A percentile compares a stretch with the other conserved stretches of the same genome.
Evolutionary conservation across 805 yeast genomes (phyloP).

Genomic region (Sporopachydermia lactativora): DNA sequence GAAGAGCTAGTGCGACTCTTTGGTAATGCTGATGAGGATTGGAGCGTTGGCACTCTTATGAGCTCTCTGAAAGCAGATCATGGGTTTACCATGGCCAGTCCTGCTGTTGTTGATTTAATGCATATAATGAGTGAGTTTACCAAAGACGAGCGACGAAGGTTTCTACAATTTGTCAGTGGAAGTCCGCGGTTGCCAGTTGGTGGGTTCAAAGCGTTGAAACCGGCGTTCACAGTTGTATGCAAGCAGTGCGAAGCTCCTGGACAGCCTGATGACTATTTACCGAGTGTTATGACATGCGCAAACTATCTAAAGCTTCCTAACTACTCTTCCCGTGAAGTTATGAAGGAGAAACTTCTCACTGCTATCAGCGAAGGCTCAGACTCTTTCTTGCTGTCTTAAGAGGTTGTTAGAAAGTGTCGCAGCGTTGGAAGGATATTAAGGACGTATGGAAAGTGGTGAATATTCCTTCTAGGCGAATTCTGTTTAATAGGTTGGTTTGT

Average conservation of each 20-base stretch:
- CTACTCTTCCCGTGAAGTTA: conserved; percentile 47
- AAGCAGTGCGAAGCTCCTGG: conserved; percentile 58
- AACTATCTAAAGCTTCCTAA: conserved; percentile 84
- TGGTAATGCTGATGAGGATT: conserved; percentile 78
- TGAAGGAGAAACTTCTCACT: conserved; percentile 42
- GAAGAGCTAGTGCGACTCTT: conserved; percentile 57
- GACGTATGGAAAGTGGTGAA: no score
- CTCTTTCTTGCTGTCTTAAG: conserved; percentile 63
- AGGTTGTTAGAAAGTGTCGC: conserved; percentile 1
- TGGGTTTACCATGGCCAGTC: conserved; percentile 67
- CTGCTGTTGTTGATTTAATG: conserved; percentile 45
- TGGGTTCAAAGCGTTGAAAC: conserved; percentile 72
- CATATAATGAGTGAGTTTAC: conserved; percentile 43
- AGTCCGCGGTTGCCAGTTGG: conserved; percentile 90
- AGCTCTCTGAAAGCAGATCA: conserved; percentile 71
- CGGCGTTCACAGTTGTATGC: conserved; percentile 77
- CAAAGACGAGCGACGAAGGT: conserved; percentile 45
- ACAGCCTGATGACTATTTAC: conserved; percentile 65
- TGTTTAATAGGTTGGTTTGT: no score
- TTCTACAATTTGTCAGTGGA: conserved; percentile 83
- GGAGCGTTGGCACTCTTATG: conserved; percentile 45
- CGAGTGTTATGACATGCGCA: conserved; percentile 98
- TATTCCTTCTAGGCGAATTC: no score
- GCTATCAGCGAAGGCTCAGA: conserved; percentile 86
- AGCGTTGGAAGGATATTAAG: no score